phyloP scores from a whole-genome alignment of 352 stramenopile species.

The Globisporangium lucens region DNA sequence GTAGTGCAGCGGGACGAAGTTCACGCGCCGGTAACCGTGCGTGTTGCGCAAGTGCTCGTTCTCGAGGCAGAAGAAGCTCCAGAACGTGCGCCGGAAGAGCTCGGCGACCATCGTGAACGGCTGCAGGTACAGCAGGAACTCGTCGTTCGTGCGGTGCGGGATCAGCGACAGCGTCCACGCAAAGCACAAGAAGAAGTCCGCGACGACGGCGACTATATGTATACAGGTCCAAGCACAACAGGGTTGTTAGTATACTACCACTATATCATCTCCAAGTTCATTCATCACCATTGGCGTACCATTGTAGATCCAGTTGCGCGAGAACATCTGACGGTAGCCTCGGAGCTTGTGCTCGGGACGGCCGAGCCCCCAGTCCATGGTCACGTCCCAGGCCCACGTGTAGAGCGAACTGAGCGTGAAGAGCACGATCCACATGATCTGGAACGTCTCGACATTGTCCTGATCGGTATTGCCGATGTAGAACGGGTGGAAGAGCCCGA shows the following conservation, averaged over 20 bases:
- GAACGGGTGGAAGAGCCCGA: slow-evolving; percentile 84
- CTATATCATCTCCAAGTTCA: neutral
- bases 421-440: slow-evolving; percentile 70
- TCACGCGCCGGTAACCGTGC: slow-evolving; percentile 73
- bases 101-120: slow-evolving; percentile 85
- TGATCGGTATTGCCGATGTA: slow-evolving; percentile 31
- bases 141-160: slow-evolving; percentile 51
- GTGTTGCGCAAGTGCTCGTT: slow-evolving; percentile 88
- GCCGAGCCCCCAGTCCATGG: slow-evolving; percentile 85
- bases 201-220: slow-evolving; percentile 50
- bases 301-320: slow-evolving; percentile 78
- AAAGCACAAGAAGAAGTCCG: slow-evolving; percentile 78
- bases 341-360: slow-evolving; percentile 76
- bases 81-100: slow-evolving; percentile 82
- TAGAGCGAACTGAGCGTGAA: slow-evolving; percentile 82
- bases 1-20: slow-evolving; percentile 85
- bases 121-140: slow-evolving; percentile 73
- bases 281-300: slow-evolving; percentile 14
- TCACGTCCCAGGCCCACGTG: slow-evolving; percentile 83
- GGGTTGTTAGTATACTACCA: neutral
- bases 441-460: slow-evolving; percentile 32
- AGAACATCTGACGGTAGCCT: slow-evolving; percentile 84
- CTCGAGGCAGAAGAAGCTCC: slow-evolving; percentile 85
- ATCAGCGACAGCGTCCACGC: slow-evolving; percentile 83
- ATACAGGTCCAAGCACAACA: neutral